A percentile compares a stretch with the other conserved stretches of the same genome.
Evolutionary conservation across 148 eudicot species (phyloP).

Genomic region (Oxyria digyna): DNA sequence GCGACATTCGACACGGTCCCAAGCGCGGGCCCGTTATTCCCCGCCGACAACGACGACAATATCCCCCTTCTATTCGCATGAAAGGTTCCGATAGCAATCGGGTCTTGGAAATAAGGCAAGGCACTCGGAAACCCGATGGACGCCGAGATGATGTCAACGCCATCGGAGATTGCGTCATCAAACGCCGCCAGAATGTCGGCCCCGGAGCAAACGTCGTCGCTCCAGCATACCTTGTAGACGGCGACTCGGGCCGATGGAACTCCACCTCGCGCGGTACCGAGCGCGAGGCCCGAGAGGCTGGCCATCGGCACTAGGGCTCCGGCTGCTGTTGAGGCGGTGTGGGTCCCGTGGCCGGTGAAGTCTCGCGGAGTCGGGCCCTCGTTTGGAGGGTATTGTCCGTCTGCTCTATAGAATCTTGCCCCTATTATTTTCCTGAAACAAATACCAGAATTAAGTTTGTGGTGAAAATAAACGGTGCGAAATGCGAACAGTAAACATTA

Average conservation of each 20-base stretch:
- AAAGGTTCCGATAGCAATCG: constrained; percentile 44
- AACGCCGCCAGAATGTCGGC: constrained; percentile 25
- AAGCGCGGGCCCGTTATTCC: constrained; percentile 14
- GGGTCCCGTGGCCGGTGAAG: constrained; percentile 34
- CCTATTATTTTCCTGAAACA: neutral
- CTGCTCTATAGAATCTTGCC: neutral
- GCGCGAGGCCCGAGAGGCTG: constrained; percentile 25
- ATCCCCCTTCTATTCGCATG: constrained; percentile 40
- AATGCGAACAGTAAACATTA: too few species aligned
- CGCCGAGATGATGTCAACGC: constrained; percentile 10
- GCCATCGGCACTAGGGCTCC: constrained; percentile 18
- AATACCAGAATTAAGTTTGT: too few species aligned
- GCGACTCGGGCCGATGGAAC: constrained; percentile 41
- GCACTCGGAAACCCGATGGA: neutral
- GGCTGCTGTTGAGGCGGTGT: constrained; percentile 52
- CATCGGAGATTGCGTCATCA: constrained; percentile 55
- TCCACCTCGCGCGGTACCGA: constrained; percentile 42
- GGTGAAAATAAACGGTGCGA: too few species aligned
- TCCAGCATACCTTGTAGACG: constrained; percentile 27
- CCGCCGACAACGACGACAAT: constrained; percentile 33
- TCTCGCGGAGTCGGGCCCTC: constrained; percentile 23
- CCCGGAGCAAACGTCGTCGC: constrained; percentile 7
- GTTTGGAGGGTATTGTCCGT: neutral
- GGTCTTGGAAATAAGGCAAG: constrained; percentile 17
- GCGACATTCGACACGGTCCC: constrained; percentile 13